Percentiles rank a stretch among this genome's conserved stretches.
Conservation (phyloP, 2,329 filamentous ascomycete genomes). For the Penicillium palitans region DNA sequence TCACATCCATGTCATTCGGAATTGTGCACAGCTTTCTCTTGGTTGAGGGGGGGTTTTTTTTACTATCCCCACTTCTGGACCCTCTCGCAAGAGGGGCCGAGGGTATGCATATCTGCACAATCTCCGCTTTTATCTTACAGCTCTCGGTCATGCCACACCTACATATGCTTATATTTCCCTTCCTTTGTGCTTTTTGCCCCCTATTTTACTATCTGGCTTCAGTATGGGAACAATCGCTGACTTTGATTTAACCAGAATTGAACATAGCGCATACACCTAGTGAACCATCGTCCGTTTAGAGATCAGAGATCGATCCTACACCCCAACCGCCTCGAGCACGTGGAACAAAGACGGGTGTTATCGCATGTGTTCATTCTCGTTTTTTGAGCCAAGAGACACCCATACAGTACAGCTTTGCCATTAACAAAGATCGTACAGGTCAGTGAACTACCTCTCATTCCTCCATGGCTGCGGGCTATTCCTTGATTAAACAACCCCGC, state of each 20-base stretch:
- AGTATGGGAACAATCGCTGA: neutral
- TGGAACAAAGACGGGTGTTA: slow-evolving; percentile 23
- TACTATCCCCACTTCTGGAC: neutral
- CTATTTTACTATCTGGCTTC: neutral
- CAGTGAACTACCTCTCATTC: slow-evolving; percentile 1
- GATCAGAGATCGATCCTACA: slow-evolving; percentile 9
- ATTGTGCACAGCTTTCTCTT: neutral
- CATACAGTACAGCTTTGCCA: slow-evolving; percentile 8
- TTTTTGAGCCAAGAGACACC: neutral
- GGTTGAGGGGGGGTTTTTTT: neutral
- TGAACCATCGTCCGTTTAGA: slow-evolving; percentile 8
- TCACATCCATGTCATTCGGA: neutral
- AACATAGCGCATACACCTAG: slow-evolving; percentile 17
- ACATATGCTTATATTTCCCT: neutral
- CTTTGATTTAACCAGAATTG: slow-evolving; percentile 3
- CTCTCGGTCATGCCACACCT: slow-evolving; percentile 2
- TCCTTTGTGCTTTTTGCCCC: neutral
- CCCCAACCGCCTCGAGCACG: slow-evolving; percentile 8
- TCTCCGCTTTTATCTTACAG: slow-evolving; percentile 4
- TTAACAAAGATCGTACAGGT: slow-evolving; percentile 13
- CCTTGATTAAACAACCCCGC: slow-evolving; percentile 2
- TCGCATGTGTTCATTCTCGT: slow-evolving; percentile 9
- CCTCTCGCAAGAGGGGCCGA: slow-evolving; percentile 6
- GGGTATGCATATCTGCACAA: slow-evolving; percentile 3
- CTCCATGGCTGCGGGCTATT: neutral